phyloP scores from a whole-genome alignment of 2,329 filamentous ascomycete genomes.

The Ophiostoma triangulosporum region DNA sequence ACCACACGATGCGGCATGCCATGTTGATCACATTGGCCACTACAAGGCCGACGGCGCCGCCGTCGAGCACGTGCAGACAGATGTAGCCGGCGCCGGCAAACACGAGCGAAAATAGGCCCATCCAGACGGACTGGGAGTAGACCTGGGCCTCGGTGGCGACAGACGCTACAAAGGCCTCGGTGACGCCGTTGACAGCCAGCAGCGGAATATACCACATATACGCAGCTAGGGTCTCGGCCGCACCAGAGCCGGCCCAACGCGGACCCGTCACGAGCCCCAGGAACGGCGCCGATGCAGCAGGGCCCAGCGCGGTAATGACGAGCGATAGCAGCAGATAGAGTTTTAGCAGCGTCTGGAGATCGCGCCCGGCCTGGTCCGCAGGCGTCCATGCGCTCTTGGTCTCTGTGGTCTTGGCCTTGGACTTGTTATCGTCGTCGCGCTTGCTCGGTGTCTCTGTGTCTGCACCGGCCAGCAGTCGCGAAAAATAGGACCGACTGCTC shows the following conservation, averaged over 20 bases:
- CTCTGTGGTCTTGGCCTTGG: neutral
- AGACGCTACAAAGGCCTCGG: constrained; percentile 84
- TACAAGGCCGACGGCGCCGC: constrained; percentile 72
- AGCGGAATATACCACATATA: constrained; percentile 94
- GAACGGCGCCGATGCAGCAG: constrained; percentile 58
- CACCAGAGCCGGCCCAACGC: constrained; percentile 58
- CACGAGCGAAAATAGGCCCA: constrained; percentile 64
- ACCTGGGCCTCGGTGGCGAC: constrained; percentile 67
- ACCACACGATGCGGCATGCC: constrained; percentile 73
- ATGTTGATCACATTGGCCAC: constrained; percentile 85
- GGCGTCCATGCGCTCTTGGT: neutral
- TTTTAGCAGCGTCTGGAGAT: constrained; percentile 51
- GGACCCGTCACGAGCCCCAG: constrained; percentile 64
- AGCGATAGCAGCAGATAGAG: constrained; percentile 64
- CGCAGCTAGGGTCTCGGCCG: constrained; percentile 45
- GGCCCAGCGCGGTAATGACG: constrained; percentile 55
- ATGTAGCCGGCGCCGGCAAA: constrained; percentile 66
- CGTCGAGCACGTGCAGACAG: constrained; percentile 52
- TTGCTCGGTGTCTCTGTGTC: constrained; percentile 5
- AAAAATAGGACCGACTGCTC: constrained; percentile 80
- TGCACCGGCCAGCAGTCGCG: constrained; percentile 48
- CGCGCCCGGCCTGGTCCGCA: constrained; percentile 27
- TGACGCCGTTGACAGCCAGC: constrained; percentile 79
- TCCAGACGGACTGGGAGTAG: constrained; percentile 65
- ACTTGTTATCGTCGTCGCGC: neutral